These are phyloP conservation scores for Penicillium concentricum DNA, from an alignment of 2,329 filamentous ascomycete species.

Conservation along the genomic window DNA sequence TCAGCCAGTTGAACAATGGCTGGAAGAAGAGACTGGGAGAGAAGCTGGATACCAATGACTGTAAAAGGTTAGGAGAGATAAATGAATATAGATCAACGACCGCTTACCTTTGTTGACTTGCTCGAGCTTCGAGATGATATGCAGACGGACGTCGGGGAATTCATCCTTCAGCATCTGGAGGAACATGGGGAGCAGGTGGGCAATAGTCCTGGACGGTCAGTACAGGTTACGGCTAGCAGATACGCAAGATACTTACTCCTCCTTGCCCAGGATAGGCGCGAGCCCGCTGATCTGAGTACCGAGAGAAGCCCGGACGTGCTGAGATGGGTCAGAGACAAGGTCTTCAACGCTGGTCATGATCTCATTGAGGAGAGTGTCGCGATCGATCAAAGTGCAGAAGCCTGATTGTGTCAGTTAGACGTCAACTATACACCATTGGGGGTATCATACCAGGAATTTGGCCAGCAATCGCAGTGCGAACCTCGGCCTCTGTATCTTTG, in stretches of 20 bases:
- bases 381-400: constrained; percentile 88
- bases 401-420: constrained; percentile 49
- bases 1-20: constrained; percentile 97
- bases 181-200: constrained; percentile 97
- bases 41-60: constrained; percentile 97
- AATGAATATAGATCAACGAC: too few relatives aligned
- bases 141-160: constrained; percentile 94
- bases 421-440: constrained; percentile 20
- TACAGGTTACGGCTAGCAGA: constrained; percentile 11
- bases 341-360: constrained; percentile 97
- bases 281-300: constrained; percentile 96
- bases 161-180: constrained; percentile 99
- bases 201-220: constrained; percentile 69
- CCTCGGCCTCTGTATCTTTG: constrained; percentile 97
- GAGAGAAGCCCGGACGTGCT: constrained; percentile 92
- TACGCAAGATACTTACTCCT: constrained; percentile 66
- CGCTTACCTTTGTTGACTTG: constrained; percentile 84
- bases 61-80: background rate
- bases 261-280: constrained; percentile 94
- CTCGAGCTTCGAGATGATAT: constrained; percentile 99
- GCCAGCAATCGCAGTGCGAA: constrained; percentile 92
- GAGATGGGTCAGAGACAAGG: constrained; percentile 90
- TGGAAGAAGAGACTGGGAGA: constrained; percentile 93
- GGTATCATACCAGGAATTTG: constrained; percentile 74
- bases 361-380: constrained; percentile 83